Evolutionary conservation across 345 rosid genomes (phyloP).

Genomic region (Brassica juncea): DNA sequence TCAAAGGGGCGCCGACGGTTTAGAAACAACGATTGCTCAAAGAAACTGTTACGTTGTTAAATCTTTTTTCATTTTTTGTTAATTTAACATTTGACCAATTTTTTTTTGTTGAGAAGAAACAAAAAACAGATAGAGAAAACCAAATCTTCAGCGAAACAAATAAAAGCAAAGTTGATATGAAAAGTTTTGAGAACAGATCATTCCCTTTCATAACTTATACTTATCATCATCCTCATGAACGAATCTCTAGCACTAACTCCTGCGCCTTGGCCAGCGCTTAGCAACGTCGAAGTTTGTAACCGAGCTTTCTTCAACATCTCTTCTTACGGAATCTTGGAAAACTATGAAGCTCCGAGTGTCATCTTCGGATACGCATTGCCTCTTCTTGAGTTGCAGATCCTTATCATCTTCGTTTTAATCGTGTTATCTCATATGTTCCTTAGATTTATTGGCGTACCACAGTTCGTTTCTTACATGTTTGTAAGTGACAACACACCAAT

Average conservation of each 20-base stretch:
- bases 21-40: too few relatives aligned
- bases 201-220: not conserved
- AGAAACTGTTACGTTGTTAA: not conserved
- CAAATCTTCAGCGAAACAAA: not conserved
- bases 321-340: slow-evolving; percentile 32
- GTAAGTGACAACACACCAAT: slow-evolving; percentile 22
- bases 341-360: slow-evolving; percentile 2
- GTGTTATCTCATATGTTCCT: slow-evolving; percentile 26
- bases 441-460: slow-evolving; percentile 30
- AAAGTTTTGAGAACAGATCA: not conserved
- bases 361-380: slow-evolving; percentile 40
- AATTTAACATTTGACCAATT: not conserved
- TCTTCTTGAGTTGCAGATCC: slow-evolving; percentile 35
- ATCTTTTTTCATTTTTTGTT: too few relatives aligned
- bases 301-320: slow-evolving; percentile 30
- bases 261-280: slow-evolving; percentile 10
- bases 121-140: not conserved
- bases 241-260: not conserved
- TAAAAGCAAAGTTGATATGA: not conserved
- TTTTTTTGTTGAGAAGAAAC: not conserved
- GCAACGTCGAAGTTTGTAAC: slow-evolving; percentile 11
- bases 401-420: slow-evolving; percentile 24
- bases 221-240: not conserved
- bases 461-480: slow-evolving; percentile 32
- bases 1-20: not conserved